Base-by-base conservation (phyloP, 805 yeast genomes). In the Monosporozyma servazzii region DNA sequence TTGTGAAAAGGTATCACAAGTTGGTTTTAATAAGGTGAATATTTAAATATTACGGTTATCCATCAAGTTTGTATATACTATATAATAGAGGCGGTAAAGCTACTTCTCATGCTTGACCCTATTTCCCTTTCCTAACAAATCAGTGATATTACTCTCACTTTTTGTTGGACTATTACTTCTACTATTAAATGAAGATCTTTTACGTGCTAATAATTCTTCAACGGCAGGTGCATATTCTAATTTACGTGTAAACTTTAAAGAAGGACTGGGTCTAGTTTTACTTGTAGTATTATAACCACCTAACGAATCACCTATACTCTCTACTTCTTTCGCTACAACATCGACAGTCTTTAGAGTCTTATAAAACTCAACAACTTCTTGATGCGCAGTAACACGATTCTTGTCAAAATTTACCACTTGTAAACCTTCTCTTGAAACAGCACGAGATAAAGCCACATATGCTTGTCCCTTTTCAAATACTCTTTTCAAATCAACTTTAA, bases 381-480 rank as follows among this genome's bases (percentile, higher is more conserved):
- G 74, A 67, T 89, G 88, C 0, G 91, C 86, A 61, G 68, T 73
- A 15, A 93, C 87, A 61, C 79, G 82, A 1, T 64, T 61, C 33
- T 75, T 76, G 50, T 80, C 73, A 65, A 93, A 93, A 58, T 88
- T 84, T 50, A 80, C 66, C 2, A 93, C 86, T 60, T 88, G 96
- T 27, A 93, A 72, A 0, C 96, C 96, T 3, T 81, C 80, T 59
- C 95, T 75, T 21, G 85, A 77, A 1, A 84, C 85, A 1, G 97
- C 98, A 66, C 99, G 78, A 11, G 96, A 87, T 31, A 93, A 71
- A 0, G 98, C 99, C 30, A 93, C 99, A 64, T 93, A 93, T 0
- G 96, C 95, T 65, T 93, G 99, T 0, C 99, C 99, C 49, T 80
- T 82, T 63, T 90, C 98, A 67, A 91, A 91, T 1, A 86, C 81